phyloP scores from a whole-genome alignment of 352 stramenopile genomes.

The Phytophthora lateralis region DNA sequence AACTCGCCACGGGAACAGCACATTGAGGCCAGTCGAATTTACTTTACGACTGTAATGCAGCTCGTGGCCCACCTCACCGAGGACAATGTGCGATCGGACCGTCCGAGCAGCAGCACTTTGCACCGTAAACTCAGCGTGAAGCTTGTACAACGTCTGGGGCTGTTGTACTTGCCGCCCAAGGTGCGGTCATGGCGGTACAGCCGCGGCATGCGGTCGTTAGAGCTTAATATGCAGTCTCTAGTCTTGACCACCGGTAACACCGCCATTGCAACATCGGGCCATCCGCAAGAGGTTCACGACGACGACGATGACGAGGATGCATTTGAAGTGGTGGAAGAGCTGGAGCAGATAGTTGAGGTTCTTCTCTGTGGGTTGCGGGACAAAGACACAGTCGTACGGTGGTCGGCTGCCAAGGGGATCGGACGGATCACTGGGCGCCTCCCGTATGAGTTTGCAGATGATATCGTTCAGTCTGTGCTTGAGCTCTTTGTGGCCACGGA shows the following conservation, averaged over 20 bases:
- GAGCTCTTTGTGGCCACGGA: conserved; percentile 94
- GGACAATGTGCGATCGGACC: conserved; percentile 47
- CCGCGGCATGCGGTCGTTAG: conserved; percentile 91
- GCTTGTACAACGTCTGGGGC: conserved; percentile 94
- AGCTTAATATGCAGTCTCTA: conserved; percentile 89
- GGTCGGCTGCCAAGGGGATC: conserved; percentile 98
- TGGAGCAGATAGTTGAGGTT: conserved; percentile 97
- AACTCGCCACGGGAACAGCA: conserved; percentile 76
- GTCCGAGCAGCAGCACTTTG: conserved; percentile 73
- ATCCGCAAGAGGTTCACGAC: conserved; percentile 13
- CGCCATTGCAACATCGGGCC: conserved; percentile 1
- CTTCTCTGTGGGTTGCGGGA: conserved; percentile 90
- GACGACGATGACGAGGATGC: conserved; percentile 52
- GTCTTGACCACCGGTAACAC: conserved; percentile 30
- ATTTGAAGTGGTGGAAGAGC: conserved; percentile 91
- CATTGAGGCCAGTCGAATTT: conserved; percentile 69
- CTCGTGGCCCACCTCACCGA: conserved; percentile 65
- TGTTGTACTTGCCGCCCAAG: conserved; percentile 94
- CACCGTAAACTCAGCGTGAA: conserved; percentile 97
- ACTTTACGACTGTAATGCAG: conserved; percentile 76
- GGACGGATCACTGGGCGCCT: conserved; percentile 95
- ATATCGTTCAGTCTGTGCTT: conserved; percentile 96
- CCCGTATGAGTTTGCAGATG: conserved; percentile 94
- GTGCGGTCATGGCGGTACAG: conserved; percentile 97
- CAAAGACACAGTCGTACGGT: conserved; percentile 97